Base-by-base conservation (phyloP, 1,284 basidiomycete species). In the Ustilago trichophora region DNA sequence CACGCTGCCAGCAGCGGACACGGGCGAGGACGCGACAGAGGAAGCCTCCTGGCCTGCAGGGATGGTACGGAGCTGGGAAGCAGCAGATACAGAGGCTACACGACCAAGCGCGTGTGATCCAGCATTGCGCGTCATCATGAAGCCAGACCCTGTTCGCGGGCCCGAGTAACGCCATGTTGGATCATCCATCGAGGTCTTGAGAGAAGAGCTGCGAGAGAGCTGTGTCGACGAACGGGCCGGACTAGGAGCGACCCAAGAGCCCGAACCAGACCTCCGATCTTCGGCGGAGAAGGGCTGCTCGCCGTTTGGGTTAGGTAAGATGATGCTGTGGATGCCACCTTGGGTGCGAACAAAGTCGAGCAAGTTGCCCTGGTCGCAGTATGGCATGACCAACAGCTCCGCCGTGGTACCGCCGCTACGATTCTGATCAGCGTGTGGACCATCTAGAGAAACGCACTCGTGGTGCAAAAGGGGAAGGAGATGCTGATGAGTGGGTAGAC, bases 331-430 rank as follows among this genome's bases (percentile, higher is more conserved):
- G 6, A 44, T 25, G 21, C 69, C 71, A 16, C 65, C 75, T 36
- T 75, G 71, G 27, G 36, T 56, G 42, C 73, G 68, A 3, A 77
- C 73, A 55, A 63, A 76, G 48, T 67, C 64, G 40, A 77, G 65
- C 49, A 77, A 46, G 15, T 62, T 74, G 29, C 75, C 75, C 13
- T 59, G 56, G 22, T 72, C 69, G 42, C 71, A 73, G 41, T 63
- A 65, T 6, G 75, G 75, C 75, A 77, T 77, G 48, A 77, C 67
- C 10, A 77, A 44, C 9, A 77, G 56, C 41, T 71, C 64, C 2
- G 50, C 53, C 13, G 31, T 54, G 2, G 48, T 48, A 6, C 41
- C 44, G 9, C 18, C 19, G n/a, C 25, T 33, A 1, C 33, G 43
- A 27, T 16, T 29, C 4, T 35, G 29, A 15, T 46, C 40, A n/a